Percentiles rank a stretch among this genome's conserved stretches.
Conservation (phyloP, 129 eudicot species). For the Pseudognaphalium luteoalbum region DNA sequence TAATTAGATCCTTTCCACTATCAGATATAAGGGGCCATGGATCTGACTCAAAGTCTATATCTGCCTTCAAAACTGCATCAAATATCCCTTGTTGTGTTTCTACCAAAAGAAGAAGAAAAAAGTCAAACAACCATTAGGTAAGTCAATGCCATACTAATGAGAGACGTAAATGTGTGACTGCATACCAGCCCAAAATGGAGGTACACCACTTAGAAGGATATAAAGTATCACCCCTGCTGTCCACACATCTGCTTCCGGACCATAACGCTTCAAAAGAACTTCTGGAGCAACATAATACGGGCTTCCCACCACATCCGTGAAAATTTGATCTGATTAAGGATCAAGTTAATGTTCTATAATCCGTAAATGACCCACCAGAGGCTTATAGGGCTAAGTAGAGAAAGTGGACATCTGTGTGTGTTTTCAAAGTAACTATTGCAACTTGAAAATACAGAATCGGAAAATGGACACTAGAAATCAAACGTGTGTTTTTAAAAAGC, state of each 20-base stretch:
- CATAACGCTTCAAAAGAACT: slow-evolving; percentile 85
- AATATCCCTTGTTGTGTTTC: slow-evolving; percentile 98
- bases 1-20: slow-evolving; percentile 84
- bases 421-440: not conserved
- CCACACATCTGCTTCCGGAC: slow-evolving; percentile 96
- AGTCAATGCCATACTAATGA: not conserved
- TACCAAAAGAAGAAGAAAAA: slow-evolving; percentile 21
- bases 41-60: slow-evolving; percentile 89
- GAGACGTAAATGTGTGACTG: not conserved
- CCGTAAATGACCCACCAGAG: not conserved
- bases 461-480: not conserved
- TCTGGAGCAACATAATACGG: slow-evolving; percentile 98
- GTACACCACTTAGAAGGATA: slow-evolving; percentile 90
- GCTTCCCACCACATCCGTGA: slow-evolving; percentile 92
- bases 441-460: not conserved
- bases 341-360: slow-evolving; percentile 2
- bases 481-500: too few species aligned
- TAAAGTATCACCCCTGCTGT: slow-evolving; percentile 91
- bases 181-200: slow-evolving; percentile 93
- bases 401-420: not conserved
- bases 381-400: not conserved
- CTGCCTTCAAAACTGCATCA: slow-evolving; percentile 88
- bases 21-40: slow-evolving; percentile 95
- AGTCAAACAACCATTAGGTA: not conserved
- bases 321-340: slow-evolving; percentile 62